These are phyloP conservation scores for Vanrija humicola DNA, from an alignment of 1,284 basidiomycete genomes.

Conservation along the genomic window DNA sequence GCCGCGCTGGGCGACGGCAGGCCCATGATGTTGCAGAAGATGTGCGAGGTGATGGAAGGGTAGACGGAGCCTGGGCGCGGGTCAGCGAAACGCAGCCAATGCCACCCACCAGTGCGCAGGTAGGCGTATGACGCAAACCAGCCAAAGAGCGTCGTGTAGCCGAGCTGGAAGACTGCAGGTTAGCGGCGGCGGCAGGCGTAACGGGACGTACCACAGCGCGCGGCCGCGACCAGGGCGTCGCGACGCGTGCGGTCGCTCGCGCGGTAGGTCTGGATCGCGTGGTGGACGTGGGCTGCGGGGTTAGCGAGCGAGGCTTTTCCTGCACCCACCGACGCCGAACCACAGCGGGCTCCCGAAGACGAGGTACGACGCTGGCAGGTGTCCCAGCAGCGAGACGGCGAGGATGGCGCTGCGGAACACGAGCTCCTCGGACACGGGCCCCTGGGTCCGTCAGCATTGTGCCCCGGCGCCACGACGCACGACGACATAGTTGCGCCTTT, in stretches of 20 bases:
- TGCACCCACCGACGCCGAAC: slow-evolving; percentile 73
- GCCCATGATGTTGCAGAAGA: slow-evolving; percentile 94
- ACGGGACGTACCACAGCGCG: slow-evolving; percentile 59
- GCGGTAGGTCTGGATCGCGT: slow-evolving; percentile 78
- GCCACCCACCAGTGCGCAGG: slow-evolving; percentile 64
- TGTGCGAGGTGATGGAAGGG: slow-evolving; percentile 67
- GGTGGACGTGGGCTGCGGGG: slow-evolving; percentile 77
- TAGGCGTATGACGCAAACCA: slow-evolving; percentile 83
- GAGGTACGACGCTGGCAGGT: slow-evolving; percentile 58
- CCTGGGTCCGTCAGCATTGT: slow-evolving; percentile 53
- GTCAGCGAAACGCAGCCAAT: background rate
- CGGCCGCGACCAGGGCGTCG: slow-evolving; percentile 62
- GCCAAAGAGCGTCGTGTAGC: slow-evolving; percentile 88
- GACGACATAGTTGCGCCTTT: slow-evolving; percentile 68
- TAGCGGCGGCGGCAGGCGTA: background rate
- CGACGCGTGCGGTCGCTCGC: slow-evolving; percentile 60
- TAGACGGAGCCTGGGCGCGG: slow-evolving; percentile 39
- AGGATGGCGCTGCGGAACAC: slow-evolving; percentile 86
- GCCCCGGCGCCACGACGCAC: slow-evolving; percentile 53
- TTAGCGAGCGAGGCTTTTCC: background rate
- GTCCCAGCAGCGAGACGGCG: slow-evolving; percentile 64
- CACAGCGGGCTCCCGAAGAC: slow-evolving; percentile 77
- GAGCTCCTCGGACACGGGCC: slow-evolving; percentile 86
- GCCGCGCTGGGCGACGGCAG: slow-evolving; percentile 42
- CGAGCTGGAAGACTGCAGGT: slow-evolving; percentile 70